A percentile compares a stretch with the other conserved stretches of the same genome.
phyloP scores from a whole-genome alignment of 441 rosid genomes.

The Mallotus repandus region DNA sequence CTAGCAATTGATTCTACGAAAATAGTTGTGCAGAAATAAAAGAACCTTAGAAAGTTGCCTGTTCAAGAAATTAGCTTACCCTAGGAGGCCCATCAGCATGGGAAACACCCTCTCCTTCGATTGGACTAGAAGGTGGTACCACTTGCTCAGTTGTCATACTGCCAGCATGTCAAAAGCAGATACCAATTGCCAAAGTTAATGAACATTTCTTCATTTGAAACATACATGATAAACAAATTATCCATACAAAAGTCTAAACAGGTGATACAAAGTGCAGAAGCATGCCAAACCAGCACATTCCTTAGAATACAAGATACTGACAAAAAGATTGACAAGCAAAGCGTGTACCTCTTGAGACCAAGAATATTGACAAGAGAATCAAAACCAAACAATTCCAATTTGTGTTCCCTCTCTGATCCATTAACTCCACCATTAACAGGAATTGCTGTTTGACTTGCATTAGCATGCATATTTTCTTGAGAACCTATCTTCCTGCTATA shows the following conservation, averaged over 20 bases:
- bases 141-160: conserved; percentile 95
- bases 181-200: neutral
- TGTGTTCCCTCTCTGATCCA: conserved; percentile 63
- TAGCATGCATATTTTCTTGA: conserved; percentile 34
- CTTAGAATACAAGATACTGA: neutral
- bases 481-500: conserved; percentile 52
- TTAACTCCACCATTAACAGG: conserved; percentile 51
- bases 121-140: conserved; percentile 82
- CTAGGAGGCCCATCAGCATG: conserved; percentile 44
- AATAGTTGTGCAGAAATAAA: neutral
- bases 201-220: neutral
- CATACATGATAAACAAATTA: neutral
- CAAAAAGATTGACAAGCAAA: neutral
- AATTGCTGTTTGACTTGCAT: conserved; percentile 37
- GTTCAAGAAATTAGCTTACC: conserved; percentile 41
- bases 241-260: neutral
- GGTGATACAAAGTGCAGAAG: neutral
- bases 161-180: conserved; percentile 35
- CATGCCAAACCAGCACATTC: neutral
- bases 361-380: conserved; percentile 99
- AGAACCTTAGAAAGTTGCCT: neutral
- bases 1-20: neutral
- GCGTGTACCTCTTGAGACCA: conserved; percentile 81
- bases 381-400: conserved; percentile 95
- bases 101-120: conserved; percentile 70